Conservation (phyloP, 2,329 filamentous ascomycete genomes). For the Colletotrichum sublineola region DNA sequence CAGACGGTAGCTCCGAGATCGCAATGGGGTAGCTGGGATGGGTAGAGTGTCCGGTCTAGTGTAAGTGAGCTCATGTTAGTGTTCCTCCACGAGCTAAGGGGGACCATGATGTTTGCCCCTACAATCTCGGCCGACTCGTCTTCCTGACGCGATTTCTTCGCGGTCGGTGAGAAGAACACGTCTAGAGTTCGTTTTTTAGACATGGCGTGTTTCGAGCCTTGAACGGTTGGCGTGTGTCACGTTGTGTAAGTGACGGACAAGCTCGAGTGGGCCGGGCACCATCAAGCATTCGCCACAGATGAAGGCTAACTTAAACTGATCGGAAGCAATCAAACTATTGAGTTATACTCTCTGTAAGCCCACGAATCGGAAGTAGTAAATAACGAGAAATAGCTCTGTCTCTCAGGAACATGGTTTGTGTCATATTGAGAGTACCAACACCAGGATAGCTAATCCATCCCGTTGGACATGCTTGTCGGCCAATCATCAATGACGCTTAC, state of each 20-base stretch:
- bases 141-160: constrained; percentile 55
- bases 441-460: background rate
- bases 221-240: constrained; percentile 25
- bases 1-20: constrained; percentile 58
- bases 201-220: constrained; percentile 44
- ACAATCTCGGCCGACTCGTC: constrained; percentile 38
- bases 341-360: background rate
- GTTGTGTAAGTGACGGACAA: constrained; percentile 21
- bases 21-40: constrained; percentile 65
- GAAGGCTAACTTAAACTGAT: background rate
- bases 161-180: constrained; percentile 72
- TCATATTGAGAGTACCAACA: background rate
- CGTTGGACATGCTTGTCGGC: background rate
- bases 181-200: constrained; percentile 75
- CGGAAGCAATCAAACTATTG: background rate
- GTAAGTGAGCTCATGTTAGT: background rate
- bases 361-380: background rate
- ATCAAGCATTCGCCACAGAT: constrained; percentile 20
- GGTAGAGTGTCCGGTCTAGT: constrained; percentile 47
- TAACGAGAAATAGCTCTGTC: background rate
- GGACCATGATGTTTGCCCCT: background rate
- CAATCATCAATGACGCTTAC: constrained; percentile 42
- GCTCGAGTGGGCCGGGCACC: constrained; percentile 6
- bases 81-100: too few relatives aligned
- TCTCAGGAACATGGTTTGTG: background rate